Percentiles rank a stretch among this genome's conserved stretches.
These are phyloP conservation scores for Neurospora tetrasperma DNA, from an alignment of 495 filamentous ascomycete species.

Conservation along the genomic window DNA sequence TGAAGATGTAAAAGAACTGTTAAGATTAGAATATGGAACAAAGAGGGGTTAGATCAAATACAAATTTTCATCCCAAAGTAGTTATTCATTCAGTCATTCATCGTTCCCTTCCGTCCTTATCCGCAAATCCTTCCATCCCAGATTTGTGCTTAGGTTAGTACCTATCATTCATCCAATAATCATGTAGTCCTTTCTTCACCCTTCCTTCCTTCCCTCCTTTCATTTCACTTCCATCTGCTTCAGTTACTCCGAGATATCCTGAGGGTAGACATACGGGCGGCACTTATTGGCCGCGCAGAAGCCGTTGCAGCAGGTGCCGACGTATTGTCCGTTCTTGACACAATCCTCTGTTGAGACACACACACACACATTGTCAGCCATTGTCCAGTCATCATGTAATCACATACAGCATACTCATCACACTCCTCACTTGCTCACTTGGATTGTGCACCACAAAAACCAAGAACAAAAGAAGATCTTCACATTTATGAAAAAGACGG, in stretches of 20 bases:
- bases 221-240: background rate
- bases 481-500: too few species aligned
- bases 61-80: background rate
- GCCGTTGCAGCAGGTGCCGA: slow-evolving; percentile 21
- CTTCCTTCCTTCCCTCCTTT: background rate
- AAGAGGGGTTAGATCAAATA: background rate
- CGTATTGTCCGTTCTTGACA: slow-evolving; percentile 16
- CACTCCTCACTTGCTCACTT: background rate
- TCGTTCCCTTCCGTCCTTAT: background rate
- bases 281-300: slow-evolving; percentile 24
- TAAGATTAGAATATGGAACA: background rate
- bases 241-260: background rate
- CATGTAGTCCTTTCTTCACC: background rate
- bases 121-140: background rate
- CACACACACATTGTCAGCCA: background rate
- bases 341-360: slow-evolving; percentile 7
- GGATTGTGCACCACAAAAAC: background rate
- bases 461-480: too few species aligned
- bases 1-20: background rate
- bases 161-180: too few species aligned
- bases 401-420: background rate
- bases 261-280: slow-evolving; percentile 16
- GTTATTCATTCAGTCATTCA: background rate
- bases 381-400: too few species aligned
- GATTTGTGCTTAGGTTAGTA: background rate